These are phyloP conservation scores for Lipomyces orientalis DNA, from an alignment of 805 yeast species.

Conservation along the genomic window DNA sequence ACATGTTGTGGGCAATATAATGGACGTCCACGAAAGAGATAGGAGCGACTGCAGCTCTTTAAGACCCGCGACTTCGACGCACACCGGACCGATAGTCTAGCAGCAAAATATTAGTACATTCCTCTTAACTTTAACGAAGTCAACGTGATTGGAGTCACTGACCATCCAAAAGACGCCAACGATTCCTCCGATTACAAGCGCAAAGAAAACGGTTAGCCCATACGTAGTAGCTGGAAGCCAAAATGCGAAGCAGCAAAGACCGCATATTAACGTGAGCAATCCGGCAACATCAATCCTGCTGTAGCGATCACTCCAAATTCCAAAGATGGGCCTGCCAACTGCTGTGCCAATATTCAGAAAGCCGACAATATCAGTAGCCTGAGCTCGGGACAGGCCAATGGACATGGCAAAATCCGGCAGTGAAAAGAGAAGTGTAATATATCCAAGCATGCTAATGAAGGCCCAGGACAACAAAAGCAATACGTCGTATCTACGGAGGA, in stretches of 20 bases:
- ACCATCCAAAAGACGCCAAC: constrained; percentile 10
- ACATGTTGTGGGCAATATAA: constrained; percentile 11
- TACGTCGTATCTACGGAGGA: constrained; percentile 3
- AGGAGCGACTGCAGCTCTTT: constrained; percentile 5
- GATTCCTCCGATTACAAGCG: constrained; percentile 2
- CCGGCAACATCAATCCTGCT: constrained; percentile 7
- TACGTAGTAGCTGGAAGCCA: constrained; percentile 6
- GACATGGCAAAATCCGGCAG: constrained; percentile 6
- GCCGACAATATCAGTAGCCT: constrained; percentile 2
- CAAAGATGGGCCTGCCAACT: constrained; percentile 7
- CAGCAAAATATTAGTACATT: background rate
- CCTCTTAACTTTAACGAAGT: background rate
- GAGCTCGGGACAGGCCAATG: constrained; percentile 7
- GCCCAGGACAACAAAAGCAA: constrained; percentile 9
- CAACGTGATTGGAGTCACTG: background rate
- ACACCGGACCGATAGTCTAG: constrained; percentile 5
- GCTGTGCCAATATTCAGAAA: constrained; percentile 7
- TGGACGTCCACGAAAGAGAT: constrained; percentile 5
- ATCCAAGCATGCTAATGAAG: constrained; percentile 8
- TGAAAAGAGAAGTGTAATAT: constrained; percentile 2
- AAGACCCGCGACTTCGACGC: constrained; percentile 15
- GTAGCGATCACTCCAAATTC: constrained; percentile 4
- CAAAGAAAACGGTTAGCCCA: constrained; percentile 6
- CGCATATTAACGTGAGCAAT: background rate
- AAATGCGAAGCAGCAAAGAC: constrained; percentile 2